Evolutionary conservation across 176 grass and related monocot species (phyloP).

Genomic region (Alloteropsis semialata): DNA sequence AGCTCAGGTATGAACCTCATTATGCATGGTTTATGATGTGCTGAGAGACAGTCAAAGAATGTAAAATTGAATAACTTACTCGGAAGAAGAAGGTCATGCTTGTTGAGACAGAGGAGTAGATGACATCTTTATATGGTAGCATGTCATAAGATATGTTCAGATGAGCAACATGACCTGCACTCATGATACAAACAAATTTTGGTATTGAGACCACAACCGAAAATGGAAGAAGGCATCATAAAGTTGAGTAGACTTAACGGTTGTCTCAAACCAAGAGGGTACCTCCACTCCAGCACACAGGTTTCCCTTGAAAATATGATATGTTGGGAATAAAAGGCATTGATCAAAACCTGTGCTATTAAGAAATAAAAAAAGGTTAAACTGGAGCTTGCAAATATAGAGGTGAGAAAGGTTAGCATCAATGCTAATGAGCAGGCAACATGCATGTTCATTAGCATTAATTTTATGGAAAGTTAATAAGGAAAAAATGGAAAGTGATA

Average conservation of each 20-base stretch:
- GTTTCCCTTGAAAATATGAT: constrained; percentile 85
- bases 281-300: constrained; percentile 78
- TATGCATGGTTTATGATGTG: too few relatives aligned
- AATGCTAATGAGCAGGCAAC: neutral
- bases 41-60: neutral
- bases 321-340: constrained; percentile 34
- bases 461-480: too few relatives aligned
- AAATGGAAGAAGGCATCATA: constrained; percentile 3
- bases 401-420: neutral
- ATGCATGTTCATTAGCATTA: too few relatives aligned
- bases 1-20: too few relatives aligned
- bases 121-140: constrained; percentile 76
- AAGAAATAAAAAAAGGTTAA: neutral
- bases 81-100: constrained; percentile 24
- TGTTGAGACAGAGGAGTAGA: too few relatives aligned
- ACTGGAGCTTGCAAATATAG: neutral
- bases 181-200: constrained; percentile 31
- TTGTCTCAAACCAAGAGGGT: constrained; percentile 97
- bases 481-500: too few relatives aligned
- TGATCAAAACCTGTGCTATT: neutral
- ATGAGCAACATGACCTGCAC: constrained; percentile 94
- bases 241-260: constrained; percentile 68
- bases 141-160: constrained; percentile 85
- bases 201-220: neutral
- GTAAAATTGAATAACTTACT: neutral